Conservation (phyloP, 371 early-diverging fungal species). For the Mucor plumbeus region DNA sequence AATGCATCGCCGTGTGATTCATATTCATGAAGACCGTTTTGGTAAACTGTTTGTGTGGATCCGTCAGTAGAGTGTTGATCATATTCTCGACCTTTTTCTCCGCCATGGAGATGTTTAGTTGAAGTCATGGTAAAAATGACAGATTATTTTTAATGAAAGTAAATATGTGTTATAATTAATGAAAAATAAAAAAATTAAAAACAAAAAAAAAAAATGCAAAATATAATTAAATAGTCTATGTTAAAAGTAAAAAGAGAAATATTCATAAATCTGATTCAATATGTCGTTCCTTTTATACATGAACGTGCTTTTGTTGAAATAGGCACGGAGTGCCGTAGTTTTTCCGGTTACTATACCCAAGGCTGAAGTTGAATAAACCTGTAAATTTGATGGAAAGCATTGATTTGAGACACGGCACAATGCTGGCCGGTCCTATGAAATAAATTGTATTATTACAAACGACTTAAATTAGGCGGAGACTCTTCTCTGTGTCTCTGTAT, state of each 20-base stretch:
- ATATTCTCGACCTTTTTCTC: constrained; percentile 18
- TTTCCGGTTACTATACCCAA: constrained; percentile 3
- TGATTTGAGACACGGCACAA: constrained; percentile 4
- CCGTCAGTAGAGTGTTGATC: constrained; percentile 27
- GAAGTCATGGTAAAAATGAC: constrained; percentile 16
- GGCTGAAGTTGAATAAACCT: background rate
- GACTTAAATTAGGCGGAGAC: background rate
- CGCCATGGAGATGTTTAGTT: constrained; percentile 14
- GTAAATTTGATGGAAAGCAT: background rate
- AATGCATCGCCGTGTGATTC: constrained; percentile 13
- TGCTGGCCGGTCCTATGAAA: background rate
- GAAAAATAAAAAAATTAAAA: background rate
- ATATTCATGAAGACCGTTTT: constrained; percentile 9
- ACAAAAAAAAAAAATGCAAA: background rate
- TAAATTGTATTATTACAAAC: background rate
- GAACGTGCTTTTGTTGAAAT: background rate
- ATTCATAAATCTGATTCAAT: background rate
- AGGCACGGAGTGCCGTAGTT: constrained; percentile 12
- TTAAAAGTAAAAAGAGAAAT: background rate
- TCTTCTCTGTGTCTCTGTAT: background rate
- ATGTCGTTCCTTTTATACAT: constrained; percentile 8
- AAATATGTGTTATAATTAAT: background rate
- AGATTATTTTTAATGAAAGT: background rate
- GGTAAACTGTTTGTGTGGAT: constrained; percentile 26
- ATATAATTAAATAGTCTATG: background rate